Evolutionary conservation across 2,329 filamentous ascomycete genomes (phyloP), one percentile per base, ranked within the genome.

Genomic region (Alternaria consortialis): DNA sequence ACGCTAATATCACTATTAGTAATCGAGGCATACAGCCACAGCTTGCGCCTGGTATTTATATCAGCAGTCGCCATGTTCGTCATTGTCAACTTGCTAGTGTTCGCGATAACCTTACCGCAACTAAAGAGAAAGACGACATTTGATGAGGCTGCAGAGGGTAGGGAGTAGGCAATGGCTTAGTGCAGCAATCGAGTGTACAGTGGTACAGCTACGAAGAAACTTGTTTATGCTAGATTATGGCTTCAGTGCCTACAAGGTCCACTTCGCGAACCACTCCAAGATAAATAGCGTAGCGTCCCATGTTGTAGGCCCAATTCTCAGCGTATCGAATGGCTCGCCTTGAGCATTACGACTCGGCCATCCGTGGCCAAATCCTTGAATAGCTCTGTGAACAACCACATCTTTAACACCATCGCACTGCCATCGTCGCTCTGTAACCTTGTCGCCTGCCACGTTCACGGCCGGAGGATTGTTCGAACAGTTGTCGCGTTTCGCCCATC

Each of bases 81-180:
- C 1, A 57, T 85, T 8, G 74, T 86, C 0, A 83, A 83, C 17
- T 66, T 84, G 3, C 64, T 89, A 51, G 74, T 88, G 2, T 11
- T 84, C 36, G 83, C 84, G 0, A 79, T 90, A 23, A 84, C 80
- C 70, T 70, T 91, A 67, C 87, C 87, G 1, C 81, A 83, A 53
- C 51, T 79, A 43, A 70, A 68, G 53, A 70, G 66, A 55, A 71
- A 66, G 37, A 29, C 67, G 17, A 27, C 5, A 8, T 50, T 46
- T 6, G 58, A 57, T 11, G 69, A 65, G 6, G 53, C 56, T 34
- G 60, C 48, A 15, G 34, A 54, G 31, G 12, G 7, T 25, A n/a
- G 8, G 20, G 32, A 50, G 7, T 25, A 27, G 5, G 11, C 31
- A 23, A 15, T 27, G 12, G 9, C 13, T n/a, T 25, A 4, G 25